These are phyloP conservation scores for Exophiala bonariae DNA, from an alignment of 2,329 filamentous ascomycete genomes.

Conservation along the genomic window DNA sequence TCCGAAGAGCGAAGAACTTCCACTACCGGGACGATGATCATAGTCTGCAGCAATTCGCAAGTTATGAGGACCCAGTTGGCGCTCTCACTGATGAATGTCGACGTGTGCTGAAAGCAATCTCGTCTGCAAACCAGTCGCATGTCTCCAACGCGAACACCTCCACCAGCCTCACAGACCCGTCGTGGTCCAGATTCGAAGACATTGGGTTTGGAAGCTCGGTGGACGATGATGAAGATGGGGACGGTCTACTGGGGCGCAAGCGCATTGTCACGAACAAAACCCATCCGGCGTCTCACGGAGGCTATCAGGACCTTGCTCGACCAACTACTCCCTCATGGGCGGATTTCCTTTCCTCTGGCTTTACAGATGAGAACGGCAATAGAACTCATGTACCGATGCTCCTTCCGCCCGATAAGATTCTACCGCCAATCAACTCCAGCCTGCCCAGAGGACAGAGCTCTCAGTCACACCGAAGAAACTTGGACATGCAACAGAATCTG, in stretches of 20 bases:
- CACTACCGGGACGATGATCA: conserved; percentile 88
- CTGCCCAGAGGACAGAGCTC: conserved; percentile 73
- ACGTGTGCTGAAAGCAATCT: conserved; percentile 84
- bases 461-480: conserved; percentile 73
- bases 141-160: conserved; percentile 70
- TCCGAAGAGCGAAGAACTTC: conserved; percentile 90
- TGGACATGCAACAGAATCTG: conserved; percentile 68
- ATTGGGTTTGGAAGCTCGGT: conserved; percentile 80
- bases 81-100: conserved; percentile 92
- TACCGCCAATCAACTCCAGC: conserved; percentile 78
- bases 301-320: conserved; percentile 61
- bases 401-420: conserved; percentile 85
- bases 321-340: conserved; percentile 98
- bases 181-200: conserved; percentile 96
- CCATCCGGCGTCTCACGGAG: conserved; percentile 23
- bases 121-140: conserved; percentile 82
- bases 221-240: conserved; percentile 67
- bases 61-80: conserved; percentile 83
- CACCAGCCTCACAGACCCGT: conserved; percentile 76
- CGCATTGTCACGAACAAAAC: conserved; percentile 9
- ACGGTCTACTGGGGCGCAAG: conserved; percentile 46
- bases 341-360: conserved; percentile 93
- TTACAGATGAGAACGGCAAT: conserved; percentile 73
- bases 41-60: conserved; percentile 80
- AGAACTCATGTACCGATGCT: conserved; percentile 66